Evolutionary conservation across 148 eudicot genomes (phyloP).

Genomic region (Camellia granthamiana): DNA sequence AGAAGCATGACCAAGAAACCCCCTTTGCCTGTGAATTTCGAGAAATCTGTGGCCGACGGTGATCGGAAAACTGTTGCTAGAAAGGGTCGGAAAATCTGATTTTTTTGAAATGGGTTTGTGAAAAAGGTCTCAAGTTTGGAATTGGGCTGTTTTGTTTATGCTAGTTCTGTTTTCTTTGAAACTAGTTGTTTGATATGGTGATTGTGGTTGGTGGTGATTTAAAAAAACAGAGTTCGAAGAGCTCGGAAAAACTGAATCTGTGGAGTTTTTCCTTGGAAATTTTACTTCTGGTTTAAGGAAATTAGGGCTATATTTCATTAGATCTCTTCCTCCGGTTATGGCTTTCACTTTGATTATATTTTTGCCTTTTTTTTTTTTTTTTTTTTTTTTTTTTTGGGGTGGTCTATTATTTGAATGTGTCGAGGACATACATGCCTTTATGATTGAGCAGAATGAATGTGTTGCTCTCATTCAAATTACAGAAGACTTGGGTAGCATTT

Average conservation of each 20-base stretch:
- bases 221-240: constrained; percentile 13
- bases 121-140: background rate
- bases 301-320: background rate
- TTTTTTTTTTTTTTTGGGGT: no score
- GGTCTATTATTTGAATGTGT: no score
- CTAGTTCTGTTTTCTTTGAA: background rate
- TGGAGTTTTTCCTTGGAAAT: background rate
- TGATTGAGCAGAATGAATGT: no score
- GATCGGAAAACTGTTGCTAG: constrained; percentile 41
- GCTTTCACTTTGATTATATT: background rate
- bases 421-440: no score
- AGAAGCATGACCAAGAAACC: constrained; percentile 74
- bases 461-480: no score
- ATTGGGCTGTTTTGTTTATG: background rate
- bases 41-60: constrained; percentile 28
- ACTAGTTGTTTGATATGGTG: background rate
- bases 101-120: constrained; percentile 3
- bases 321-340: no score
- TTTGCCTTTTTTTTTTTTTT: background rate
- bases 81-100: constrained; percentile 42
- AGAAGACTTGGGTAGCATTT: no score
- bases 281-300: background rate
- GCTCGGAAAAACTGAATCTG: constrained; percentile 20
- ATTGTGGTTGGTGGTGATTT: background rate
- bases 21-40: constrained; percentile 57